Percentiles rank a stretch among this genome's conserved stretches.
Evolutionary conservation across 2,329 filamentous ascomycete genomes (phyloP).

Genomic region (Chaetomium globosum): DNA sequence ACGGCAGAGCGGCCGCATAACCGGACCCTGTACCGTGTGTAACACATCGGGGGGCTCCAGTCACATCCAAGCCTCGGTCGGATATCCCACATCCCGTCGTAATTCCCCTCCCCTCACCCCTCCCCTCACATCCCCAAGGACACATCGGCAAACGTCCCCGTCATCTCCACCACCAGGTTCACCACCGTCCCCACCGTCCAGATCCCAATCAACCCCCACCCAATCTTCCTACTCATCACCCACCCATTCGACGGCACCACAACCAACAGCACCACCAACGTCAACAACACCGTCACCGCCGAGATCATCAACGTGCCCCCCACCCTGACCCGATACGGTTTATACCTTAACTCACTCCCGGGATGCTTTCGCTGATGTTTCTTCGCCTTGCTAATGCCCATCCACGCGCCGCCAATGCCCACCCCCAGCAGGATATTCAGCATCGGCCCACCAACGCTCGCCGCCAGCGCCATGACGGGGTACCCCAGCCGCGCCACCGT

Average conservation of each 20-base stretch:
- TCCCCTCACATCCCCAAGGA: constrained; percentile 24
- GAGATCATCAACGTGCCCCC: constrained; percentile 83
- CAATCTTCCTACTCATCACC: constrained; percentile 81
- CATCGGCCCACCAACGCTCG: constrained; percentile 98
- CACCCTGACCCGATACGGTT: constrained; percentile 80
- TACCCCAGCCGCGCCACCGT: constrained; percentile 92
- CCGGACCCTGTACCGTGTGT: not conserved
- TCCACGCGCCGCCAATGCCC: constrained; percentile 85
- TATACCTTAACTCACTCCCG: constrained; percentile 63
- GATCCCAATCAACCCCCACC: constrained; percentile 74
- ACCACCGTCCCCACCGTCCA: constrained; percentile 79
- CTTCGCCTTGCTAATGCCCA: constrained; percentile 73
- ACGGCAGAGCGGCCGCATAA: not conserved
- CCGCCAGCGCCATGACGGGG: constrained; percentile 92
- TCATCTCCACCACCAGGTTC: constrained; percentile 80
- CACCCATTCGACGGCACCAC: constrained; percentile 83
- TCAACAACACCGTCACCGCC: constrained; percentile 79
- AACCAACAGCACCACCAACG: constrained; percentile 75
- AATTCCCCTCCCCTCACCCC: not conserved
- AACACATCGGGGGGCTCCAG: not conserved
- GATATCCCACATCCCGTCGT: too few relatives aligned
- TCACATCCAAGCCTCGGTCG: too few relatives aligned
- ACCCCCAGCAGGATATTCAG: constrained; percentile 95
- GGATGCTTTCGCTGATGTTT: constrained; percentile 69
- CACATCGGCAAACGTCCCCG: constrained; percentile 53